phyloP scores from a whole-genome alignment of 768 basidiomycete species.

The Mycena haematopus region DNA sequence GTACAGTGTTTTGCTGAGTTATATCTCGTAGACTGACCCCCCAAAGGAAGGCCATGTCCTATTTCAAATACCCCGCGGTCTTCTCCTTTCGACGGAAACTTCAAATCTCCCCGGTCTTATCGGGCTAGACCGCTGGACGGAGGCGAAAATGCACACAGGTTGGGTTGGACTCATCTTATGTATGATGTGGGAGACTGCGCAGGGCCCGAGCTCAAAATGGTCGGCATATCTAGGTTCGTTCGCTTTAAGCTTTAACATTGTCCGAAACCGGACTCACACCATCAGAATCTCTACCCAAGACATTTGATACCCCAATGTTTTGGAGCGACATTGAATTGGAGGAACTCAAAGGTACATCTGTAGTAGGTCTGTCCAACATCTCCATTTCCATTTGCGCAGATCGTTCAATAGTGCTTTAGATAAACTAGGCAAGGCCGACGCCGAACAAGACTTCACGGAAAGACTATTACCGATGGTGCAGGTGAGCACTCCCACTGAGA shows the following conservation, averaged over 20 bases:
- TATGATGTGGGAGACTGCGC: slow-evolving; percentile 93
- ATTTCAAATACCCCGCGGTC: slow-evolving; percentile 79
- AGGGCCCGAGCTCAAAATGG: slow-evolving; percentile 71
- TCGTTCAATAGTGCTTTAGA: slow-evolving; percentile 47
- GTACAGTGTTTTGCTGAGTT: slow-evolving; percentile 16
- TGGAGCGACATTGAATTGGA: slow-evolving; percentile 79
- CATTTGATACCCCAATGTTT: slow-evolving; percentile 94
- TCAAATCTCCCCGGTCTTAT: slow-evolving; percentile 68
- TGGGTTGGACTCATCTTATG: slow-evolving; percentile 92
- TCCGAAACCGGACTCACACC: background rate
- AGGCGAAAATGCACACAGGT: slow-evolving; percentile 62
- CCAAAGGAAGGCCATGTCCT: slow-evolving; percentile 75
- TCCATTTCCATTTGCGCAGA: slow-evolving; percentile 5
- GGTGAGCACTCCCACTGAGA: slow-evolving; percentile 47
- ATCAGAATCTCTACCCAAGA: slow-evolving; percentile 67
- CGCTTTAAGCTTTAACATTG: background rate
- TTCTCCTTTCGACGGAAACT: slow-evolving; percentile 83
- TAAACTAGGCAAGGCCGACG: slow-evolving; percentile 86
- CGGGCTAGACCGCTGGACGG: slow-evolving; percentile 69
- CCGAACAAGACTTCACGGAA: slow-evolving; percentile 71
- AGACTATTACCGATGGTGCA: slow-evolving; percentile 75
- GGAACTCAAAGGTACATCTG: slow-evolving; percentile 83
- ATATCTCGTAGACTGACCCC: background rate
- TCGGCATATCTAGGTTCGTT: slow-evolving; percentile 70
- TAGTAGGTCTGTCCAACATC: slow-evolving; percentile 68